These are phyloP conservation scores for Globisporangium camurandrum DNA, from an alignment of 352 stramenopile species.

Conservation along the genomic window DNA sequence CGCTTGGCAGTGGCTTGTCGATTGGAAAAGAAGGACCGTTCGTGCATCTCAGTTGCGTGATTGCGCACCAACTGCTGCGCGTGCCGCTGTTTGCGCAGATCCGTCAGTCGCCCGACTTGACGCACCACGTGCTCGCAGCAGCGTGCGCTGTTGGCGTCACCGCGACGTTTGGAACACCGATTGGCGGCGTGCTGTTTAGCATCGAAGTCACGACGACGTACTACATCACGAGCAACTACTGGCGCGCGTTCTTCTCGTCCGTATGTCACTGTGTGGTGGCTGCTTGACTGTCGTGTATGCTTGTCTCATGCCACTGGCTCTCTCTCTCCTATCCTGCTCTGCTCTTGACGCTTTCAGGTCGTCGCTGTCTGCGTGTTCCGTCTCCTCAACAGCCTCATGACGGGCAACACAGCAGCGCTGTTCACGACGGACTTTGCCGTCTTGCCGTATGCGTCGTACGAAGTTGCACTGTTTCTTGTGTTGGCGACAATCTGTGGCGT, in stretches of 20 bases:
- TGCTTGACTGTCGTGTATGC: conserved; percentile 1
- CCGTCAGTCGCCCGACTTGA: conserved; percentile 44
- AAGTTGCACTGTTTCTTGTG: conserved; percentile 69
- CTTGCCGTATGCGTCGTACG: conserved; percentile 66
- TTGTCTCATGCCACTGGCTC: neutral
- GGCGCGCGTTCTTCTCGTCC: conserved; percentile 86
- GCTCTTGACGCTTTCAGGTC: conserved; percentile 20
- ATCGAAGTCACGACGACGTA: conserved; percentile 83
- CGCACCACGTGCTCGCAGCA: conserved; percentile 57
- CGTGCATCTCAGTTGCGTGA: conserved; percentile 71
- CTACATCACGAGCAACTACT: conserved; percentile 88
- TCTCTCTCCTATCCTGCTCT: neutral
- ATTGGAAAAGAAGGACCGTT: conserved; percentile 81
- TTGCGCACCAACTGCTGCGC: conserved; percentile 52
- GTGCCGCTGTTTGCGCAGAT: conserved; percentile 60
- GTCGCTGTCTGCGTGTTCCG: conserved; percentile 82
- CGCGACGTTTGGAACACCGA: conserved; percentile 64
- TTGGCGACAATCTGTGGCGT: conserved; percentile 80
- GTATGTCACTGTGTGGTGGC: conserved; percentile 4
- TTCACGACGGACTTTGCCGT: conserved; percentile 76
- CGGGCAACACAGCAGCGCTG: conserved; percentile 53
- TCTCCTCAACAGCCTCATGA: conserved; percentile 52
- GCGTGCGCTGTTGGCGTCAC: conserved; percentile 74
- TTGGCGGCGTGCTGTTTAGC: conserved; percentile 72
- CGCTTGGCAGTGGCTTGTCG: conserved; percentile 54